Conservation (phyloP, 352 stramenopile genomes). For the Pythium brassicae region DNA sequence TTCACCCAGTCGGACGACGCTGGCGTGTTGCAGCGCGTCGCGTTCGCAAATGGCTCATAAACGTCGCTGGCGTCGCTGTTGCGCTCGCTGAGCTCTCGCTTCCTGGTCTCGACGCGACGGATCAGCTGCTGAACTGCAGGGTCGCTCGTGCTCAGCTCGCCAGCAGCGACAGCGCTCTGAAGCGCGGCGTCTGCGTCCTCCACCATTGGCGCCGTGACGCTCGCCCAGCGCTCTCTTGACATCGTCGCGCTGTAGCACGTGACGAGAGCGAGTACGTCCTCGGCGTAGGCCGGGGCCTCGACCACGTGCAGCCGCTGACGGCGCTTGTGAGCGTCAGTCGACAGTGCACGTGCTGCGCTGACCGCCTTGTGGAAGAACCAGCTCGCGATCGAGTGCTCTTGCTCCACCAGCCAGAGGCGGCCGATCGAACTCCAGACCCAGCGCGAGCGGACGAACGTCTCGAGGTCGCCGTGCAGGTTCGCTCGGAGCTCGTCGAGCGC, state of each 20-base stretch:
- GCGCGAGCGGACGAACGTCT: conserved; percentile 31
- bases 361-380: conserved; percentile 41
- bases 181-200: conserved; percentile 13
- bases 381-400: conserved; percentile 39
- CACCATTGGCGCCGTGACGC: conserved; percentile 8
- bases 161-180: conserved; percentile 1
- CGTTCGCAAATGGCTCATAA: conserved; percentile 20
- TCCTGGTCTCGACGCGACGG: background rate
- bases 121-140: conserved; percentile 4
- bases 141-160: background rate
- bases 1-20: conserved; percentile 61
- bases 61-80: conserved; percentile 6
- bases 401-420: conserved; percentile 28
- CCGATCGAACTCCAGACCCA: conserved; percentile 68
- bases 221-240: conserved; percentile 12
- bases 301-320: background rate
- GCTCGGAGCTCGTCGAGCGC: conserved; percentile 29
- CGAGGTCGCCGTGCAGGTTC: conserved; percentile 49
- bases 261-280: conserved; percentile 31
- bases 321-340: background rate
- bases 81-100: conserved; percentile 16
- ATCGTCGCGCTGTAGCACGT: conserved; percentile 39
- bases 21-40: conserved; percentile 26
- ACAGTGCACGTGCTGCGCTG: background rate
- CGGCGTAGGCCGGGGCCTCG: background rate